Conservation (phyloP, 1,139 yeast species). For the Taphrina flavorubra region DNA sequence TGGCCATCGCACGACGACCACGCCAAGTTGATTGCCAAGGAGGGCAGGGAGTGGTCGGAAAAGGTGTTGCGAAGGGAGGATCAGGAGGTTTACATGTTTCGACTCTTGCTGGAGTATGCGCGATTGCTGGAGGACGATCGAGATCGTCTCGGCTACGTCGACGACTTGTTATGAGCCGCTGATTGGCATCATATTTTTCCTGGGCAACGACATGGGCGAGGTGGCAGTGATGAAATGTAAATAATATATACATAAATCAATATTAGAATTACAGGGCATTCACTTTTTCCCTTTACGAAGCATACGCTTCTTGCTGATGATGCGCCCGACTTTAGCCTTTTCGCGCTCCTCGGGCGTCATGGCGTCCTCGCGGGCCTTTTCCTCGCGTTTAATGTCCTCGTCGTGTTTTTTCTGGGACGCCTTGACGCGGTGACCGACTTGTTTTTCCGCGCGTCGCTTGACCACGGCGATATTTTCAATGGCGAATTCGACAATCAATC, state of each 20-base stretch:
- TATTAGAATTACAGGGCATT: neutral
- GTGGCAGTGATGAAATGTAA: neutral
- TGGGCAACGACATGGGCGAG: neutral
- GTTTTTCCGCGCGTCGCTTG: slow-evolving; percentile 81
- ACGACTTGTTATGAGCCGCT: neutral
- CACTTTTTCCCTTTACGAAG: slow-evolving; percentile 22
- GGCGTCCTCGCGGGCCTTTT: slow-evolving; percentile 41
- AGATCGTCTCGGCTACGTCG: slow-evolving; percentile 44
- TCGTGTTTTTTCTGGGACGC: slow-evolving; percentile 44
- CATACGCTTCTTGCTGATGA: slow-evolving; percentile 41
- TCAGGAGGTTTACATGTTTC: slow-evolving; percentile 46
- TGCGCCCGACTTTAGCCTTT: slow-evolving; percentile 41
- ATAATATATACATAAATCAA: neutral
- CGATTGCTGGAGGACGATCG: slow-evolving; percentile 47
- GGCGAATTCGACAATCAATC: slow-evolving; percentile 92
- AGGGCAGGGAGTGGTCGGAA: slow-evolving; percentile 44
- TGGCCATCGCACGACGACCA: slow-evolving; percentile 40
- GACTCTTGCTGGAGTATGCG: slow-evolving; percentile 47
- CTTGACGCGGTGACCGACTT: slow-evolving; percentile 57
- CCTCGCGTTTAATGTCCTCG: slow-evolving; percentile 20
- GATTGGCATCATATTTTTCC: neutral
- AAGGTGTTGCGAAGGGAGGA: slow-evolving; percentile 45
- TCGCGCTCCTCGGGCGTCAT: slow-evolving; percentile 38
- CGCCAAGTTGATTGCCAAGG: slow-evolving; percentile 45
- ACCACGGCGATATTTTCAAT: slow-evolving; percentile 92